A percentile compares a stretch with the other conserved stretches of the same genome.
Evolutionary conservation across 345 rosid species (phyloP).

Genomic region (Populus simonii): DNA sequence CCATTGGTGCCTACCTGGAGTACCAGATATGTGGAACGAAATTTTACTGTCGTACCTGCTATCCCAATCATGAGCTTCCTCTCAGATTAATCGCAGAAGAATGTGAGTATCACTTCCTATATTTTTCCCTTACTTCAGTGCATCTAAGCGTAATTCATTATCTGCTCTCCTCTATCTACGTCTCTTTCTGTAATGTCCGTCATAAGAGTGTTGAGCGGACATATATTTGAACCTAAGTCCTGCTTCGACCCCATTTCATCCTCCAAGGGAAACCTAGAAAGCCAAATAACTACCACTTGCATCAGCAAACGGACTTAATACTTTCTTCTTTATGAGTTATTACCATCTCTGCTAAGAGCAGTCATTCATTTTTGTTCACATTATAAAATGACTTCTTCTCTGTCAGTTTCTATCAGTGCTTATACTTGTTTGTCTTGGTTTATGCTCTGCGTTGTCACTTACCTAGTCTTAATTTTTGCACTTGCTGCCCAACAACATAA

Average conservation of each 20-base stretch:
- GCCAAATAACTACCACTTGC: too few species aligned
- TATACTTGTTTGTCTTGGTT: background rate
- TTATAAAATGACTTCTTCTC: too few species aligned
- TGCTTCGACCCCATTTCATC: too few species aligned
- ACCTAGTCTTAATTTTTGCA: background rate
- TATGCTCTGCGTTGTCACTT: background rate
- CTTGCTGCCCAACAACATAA: background rate
- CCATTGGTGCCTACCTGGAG: slow-evolving; percentile 96
- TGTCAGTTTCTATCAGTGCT: too few species aligned
- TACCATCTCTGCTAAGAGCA: too few species aligned
- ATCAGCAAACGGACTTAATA: too few species aligned
- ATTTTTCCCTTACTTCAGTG: background rate
- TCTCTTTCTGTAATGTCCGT: background rate
- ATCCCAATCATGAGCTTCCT: background rate
- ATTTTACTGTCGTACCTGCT: slow-evolving; percentile 55
- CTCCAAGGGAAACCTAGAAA: too few species aligned
- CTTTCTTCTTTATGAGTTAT: too few species aligned
- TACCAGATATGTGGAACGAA: slow-evolving; percentile 88
- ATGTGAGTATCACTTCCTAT: slow-evolving; percentile 14
- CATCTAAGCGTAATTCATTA: background rate
- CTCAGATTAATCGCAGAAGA: slow-evolving; percentile 2
- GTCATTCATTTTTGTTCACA: too few species aligned
- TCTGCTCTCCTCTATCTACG: background rate
- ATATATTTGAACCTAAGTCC: too few species aligned
- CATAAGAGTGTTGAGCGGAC: background rate